Percentiles rank a stretch among this genome's conserved stretches.
Evolutionary conservation across 2,329 filamentous ascomycete genomes (phyloP).

Genomic region (Ophiocordyceps australis): DNA sequence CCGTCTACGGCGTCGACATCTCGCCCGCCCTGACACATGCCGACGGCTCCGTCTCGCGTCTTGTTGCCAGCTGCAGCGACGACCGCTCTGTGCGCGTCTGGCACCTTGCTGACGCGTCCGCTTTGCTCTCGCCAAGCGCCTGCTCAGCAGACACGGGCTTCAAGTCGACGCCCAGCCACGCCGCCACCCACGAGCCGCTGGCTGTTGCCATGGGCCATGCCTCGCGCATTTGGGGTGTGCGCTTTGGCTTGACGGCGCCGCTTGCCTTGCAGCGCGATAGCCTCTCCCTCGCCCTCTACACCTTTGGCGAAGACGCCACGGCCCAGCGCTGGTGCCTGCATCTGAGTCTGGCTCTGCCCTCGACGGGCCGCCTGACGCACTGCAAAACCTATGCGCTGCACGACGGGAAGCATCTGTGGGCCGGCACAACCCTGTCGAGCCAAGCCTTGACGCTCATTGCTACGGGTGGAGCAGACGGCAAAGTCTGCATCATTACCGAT

Average conservation of each 20-base stretch:
- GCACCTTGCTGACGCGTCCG: slow-evolving; percentile 47
- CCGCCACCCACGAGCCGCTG: slow-evolving; percentile 23
- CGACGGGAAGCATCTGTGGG: slow-evolving; percentile 83
- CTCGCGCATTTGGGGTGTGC: slow-evolving; percentile 79
- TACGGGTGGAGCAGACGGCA: slow-evolving; percentile 77
- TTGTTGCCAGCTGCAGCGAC: slow-evolving; percentile 89
- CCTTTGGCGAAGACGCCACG: slow-evolving; percentile 73
- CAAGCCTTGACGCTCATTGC: slow-evolving; percentile 26
- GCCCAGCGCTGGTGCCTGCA: slow-evolving; percentile 60
- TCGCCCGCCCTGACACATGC: slow-evolving; percentile 32
- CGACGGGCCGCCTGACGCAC: slow-evolving; percentile 24
- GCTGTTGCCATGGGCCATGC: slow-evolving; percentile 70
- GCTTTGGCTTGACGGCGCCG: slow-evolving; percentile 30
- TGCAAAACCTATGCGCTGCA: slow-evolving; percentile 45
- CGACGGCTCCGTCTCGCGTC: slow-evolving; percentile 23
- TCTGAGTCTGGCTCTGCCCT: slow-evolving; percentile 18
- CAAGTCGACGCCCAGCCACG: slow-evolving; percentile 14
- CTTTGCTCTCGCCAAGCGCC: not conserved
- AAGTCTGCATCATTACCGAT: slow-evolving; percentile 30
- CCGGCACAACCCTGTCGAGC: slow-evolving; percentile 28
- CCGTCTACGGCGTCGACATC: slow-evolving; percentile 77
- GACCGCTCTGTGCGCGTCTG: slow-evolving; percentile 80
- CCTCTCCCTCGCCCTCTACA: slow-evolving; percentile 30
- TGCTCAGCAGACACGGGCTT: slow-evolving; percentile 49
- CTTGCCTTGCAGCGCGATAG: slow-evolving; percentile 5